Percentiles rank a stretch among this genome's conserved stretches.
These are phyloP conservation scores for Penicillium samsonianum DNA, from an alignment of 495 filamentous ascomycete species.

Conservation along the genomic window DNA sequence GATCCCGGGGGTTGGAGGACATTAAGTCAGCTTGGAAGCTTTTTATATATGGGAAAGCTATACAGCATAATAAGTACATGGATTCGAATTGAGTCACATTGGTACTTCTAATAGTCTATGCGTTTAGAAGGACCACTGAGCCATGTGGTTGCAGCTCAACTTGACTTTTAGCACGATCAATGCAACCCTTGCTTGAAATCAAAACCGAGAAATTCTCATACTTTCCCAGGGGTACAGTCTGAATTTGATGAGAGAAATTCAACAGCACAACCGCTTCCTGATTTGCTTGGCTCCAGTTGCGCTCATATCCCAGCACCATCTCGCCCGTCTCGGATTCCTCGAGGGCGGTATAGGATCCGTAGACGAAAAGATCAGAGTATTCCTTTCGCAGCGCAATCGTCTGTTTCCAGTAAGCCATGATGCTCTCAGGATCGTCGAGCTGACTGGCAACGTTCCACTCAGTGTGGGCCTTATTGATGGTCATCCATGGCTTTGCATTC, in stretches of 20 bases:
- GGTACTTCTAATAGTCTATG: neutral
- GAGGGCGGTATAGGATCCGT: conserved; percentile 14
- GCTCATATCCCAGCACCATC: conserved; percentile 20
- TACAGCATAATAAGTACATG: too few relatives aligned
- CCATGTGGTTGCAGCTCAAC: conserved; percentile 11
- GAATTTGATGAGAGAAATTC: conserved; percentile 17
- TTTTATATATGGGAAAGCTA: too few relatives aligned
- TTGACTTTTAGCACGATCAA: neutral
- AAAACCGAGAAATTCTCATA: conserved; percentile 7
- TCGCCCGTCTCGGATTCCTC: conserved; percentile 15
- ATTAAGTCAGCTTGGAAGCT: too few relatives aligned
- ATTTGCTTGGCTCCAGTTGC: neutral
- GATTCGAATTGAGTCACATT: too few relatives aligned
- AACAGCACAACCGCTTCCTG: conserved; percentile 16
- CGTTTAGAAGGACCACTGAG: conserved; percentile 6
- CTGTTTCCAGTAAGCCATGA: conserved; percentile 17
- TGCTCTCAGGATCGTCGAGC: conserved; percentile 14
- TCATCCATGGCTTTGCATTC: conserved; percentile 51
- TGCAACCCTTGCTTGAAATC: neutral
- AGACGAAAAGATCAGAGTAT: conserved; percentile 15
- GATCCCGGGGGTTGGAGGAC: too few relatives aligned
- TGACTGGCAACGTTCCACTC: conserved; percentile 19
- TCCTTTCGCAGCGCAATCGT: conserved; percentile 13
- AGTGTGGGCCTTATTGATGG: conserved; percentile 47
- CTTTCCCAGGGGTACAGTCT: conserved; percentile 5